phyloP scores from a whole-genome alignment of 1,139 yeast genomes.

The Suhomyces bolitotheri region DNA sequence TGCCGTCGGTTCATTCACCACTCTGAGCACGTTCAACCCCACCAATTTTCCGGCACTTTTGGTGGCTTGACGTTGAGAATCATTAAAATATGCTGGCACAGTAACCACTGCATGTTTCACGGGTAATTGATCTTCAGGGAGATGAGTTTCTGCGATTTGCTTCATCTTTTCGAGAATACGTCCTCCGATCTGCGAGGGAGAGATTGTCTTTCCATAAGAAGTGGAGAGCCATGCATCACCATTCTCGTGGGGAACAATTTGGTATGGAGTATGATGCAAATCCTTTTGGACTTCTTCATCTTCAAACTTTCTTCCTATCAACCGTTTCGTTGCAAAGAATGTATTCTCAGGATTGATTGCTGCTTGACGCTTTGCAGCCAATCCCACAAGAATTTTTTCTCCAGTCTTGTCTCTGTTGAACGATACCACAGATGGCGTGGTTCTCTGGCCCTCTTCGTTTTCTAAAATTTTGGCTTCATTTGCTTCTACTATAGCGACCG shows the following conservation, averaged over 20 bases:
- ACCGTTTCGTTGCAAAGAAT: conserved; percentile 70
- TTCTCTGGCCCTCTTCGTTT: conserved; percentile 65
- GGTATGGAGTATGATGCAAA: conserved; percentile 53
- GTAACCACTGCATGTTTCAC: conserved; percentile 70
- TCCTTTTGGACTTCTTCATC: conserved; percentile 70
- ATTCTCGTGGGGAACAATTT: conserved; percentile 50
- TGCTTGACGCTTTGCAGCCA: conserved; percentile 68
- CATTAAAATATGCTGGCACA: conserved; percentile 80
- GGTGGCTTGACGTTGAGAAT: conserved; percentile 77
- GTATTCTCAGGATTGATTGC: conserved; percentile 66
- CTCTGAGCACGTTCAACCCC: conserved; percentile 67
- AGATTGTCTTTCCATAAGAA: conserved; percentile 33
- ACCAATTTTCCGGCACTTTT: conserved; percentile 68
- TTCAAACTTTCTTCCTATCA: conserved; percentile 64
- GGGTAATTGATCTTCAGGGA: conserved; percentile 27
- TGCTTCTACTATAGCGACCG: conserved; percentile 67
- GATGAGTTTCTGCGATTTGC: conserved; percentile 50
- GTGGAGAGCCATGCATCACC: conserved; percentile 67
- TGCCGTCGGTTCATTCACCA: conserved; percentile 79
- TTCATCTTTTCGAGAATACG: conserved; percentile 56
- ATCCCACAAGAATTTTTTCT: conserved; percentile 53
- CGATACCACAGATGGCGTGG: conserved; percentile 76
- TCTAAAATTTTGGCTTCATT: conserved; percentile 58
- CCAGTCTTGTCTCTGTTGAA: conserved; percentile 36
- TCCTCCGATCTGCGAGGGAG: conserved; percentile 62